Evolutionary conservation across 345 rosid genomes (phyloP).

Genomic region (Clarkia xantiana): DNA sequence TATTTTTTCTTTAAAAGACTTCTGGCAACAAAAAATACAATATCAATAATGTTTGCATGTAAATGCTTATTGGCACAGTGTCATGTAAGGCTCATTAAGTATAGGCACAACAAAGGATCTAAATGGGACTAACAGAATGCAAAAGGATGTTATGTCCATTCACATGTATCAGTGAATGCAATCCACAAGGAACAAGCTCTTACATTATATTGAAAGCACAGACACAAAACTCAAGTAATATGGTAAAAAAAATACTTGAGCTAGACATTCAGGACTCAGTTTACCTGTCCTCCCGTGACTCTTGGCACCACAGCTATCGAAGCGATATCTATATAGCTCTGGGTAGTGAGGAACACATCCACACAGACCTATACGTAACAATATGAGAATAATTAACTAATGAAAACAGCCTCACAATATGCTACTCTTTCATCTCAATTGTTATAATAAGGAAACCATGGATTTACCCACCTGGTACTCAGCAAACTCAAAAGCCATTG

Average conservation of each 20-base stretch:
- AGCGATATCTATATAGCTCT: constrained; percentile 79
- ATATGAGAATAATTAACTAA: constrained; percentile 2
- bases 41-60: neutral
- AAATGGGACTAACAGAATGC: no score
- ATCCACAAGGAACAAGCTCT: no score
- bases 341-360: constrained; percentile 79
- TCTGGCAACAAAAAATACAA: neutral
- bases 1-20: no score
- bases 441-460: no score
- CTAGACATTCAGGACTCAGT: neutral
- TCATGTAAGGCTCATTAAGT: no score
- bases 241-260: neutral
- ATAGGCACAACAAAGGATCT: no score
- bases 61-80: no score
- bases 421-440: no score
- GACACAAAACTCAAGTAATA: neutral
- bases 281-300: constrained; percentile 96
- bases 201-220: no score
- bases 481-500: constrained; percentile 96
- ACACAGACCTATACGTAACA: constrained; percentile 68
- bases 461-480: constrained; percentile 62
- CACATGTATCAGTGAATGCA: no score
- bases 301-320: constrained; percentile 80
- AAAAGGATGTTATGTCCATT: neutral
- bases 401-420: no score